Evolutionary conservation across 1,284 basidiomycete species (phyloP).

Genomic region (Peniophora sp.): DNA sequence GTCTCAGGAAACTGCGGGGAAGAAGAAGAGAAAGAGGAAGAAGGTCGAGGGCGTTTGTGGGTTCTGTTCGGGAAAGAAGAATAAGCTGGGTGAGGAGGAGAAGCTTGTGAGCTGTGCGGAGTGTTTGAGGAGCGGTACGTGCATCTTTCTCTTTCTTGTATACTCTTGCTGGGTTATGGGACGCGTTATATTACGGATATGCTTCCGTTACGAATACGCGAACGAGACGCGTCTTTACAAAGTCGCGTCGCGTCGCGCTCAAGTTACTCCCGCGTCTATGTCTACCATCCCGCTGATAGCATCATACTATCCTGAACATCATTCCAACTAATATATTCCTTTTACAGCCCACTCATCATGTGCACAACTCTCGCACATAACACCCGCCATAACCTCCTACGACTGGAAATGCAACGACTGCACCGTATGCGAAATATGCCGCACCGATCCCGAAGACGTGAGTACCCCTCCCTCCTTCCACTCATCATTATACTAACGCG

Average conservation of each 20-base stretch:
- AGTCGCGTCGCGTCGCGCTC: too few relatives aligned
- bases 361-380: constrained; percentile 46
- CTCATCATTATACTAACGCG: constrained; percentile 6
- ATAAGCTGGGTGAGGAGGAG: constrained; percentile 45
- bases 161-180: not conserved
- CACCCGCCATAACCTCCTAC: constrained; percentile 58
- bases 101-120: constrained; percentile 41
- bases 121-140: constrained; percentile 29
- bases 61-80: constrained; percentile 55
- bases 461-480: constrained; percentile 41
- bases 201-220: too few relatives aligned
- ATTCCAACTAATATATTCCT: too few relatives aligned
- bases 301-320: too few relatives aligned
- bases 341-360: constrained; percentile 71
- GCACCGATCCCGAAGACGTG: constrained; percentile 84
- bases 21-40: constrained; percentile 48
- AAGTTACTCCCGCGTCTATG: not conserved
- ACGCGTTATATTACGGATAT: too few relatives aligned
- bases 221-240: too few relatives aligned
- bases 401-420: constrained; percentile 90
- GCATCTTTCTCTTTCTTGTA: constrained; percentile 1
- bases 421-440: constrained; percentile 89
- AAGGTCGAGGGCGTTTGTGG: constrained; percentile 55
- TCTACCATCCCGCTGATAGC: too few relatives aligned
- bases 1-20: constrained; percentile 13